Evolutionary conservation across 495 filamentous ascomycete genomes (phyloP), one percentile per base, ranked within the genome.

Genomic region (Trichoderma gamsii): DNA sequence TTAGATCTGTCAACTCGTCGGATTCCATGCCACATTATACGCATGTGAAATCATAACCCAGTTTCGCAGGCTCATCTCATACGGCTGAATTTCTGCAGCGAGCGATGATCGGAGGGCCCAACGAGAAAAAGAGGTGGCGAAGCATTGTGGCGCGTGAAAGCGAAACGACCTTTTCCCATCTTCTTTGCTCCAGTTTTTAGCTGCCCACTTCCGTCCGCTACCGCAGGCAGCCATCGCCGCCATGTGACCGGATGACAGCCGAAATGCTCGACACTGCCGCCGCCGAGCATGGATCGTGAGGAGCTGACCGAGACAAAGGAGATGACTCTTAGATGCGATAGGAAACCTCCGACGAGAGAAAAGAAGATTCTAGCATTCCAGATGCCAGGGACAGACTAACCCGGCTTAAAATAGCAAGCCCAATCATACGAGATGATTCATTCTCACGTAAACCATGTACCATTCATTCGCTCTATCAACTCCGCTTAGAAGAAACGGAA

Each of bases 171-270:
- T 21, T 21, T 18, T 32, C 13, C 27, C 29, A 29, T 29, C 29
- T 29, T 29, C 29, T 29, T 29, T 32, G 56, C 56, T 61, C 56
- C 56, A 61, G 4, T 29, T 29, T 61, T 25, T 52, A 7, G 43
- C 51, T 32, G 11, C 11, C 23, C 35, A 38, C 35, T 38, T 7
- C 7, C 35, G 7, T 9, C 56, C 56, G 25, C 56, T 61, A 61
- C 29, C 25, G 56, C 16, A 61, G 56, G 56, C 56, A 61, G 56
- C 56, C 56, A 32, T 21, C 9, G 11, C 35, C 5, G 23, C 51
- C 51, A 59, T 59, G 51, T 59, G 51, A 59, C 12, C 51, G 51
- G n/a, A 27, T 59, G 51, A 59, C 51, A 59, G 11, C n/a, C n/a
- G 23, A 59, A 7, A 59, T 12, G n/a, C 23, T 21, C 5, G 21